Base-by-base conservation (phyloP, 2,329 filamentous ascomycete genomes). In the Lojkania enalia region DNA sequence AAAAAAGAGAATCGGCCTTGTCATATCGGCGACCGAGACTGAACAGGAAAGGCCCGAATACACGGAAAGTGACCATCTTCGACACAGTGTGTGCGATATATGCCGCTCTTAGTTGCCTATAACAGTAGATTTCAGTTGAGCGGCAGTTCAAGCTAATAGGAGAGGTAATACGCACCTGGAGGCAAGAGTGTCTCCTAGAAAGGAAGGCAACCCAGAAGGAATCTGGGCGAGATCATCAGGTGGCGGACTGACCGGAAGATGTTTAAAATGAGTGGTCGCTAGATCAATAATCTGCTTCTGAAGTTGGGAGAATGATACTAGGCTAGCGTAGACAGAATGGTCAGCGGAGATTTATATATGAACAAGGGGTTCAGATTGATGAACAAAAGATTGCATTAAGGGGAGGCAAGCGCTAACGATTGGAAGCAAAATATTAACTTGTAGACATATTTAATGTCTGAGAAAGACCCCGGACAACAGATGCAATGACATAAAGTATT, bases 31-130 rank as follows among this genome's bases (percentile, higher is more conserved):
- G 73, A 23, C 77, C 76, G 2, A 80, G 66, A 19, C 77, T 79
- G 65, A 82, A 82, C 18, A 82, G 55, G 67, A 81, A 82, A 1
- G 79, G 79, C 19, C 78, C 75, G 64, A 82, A 82, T 25, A 82
- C 77, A 27, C 77, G 73, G 54, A 76, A 76, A 5, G 76, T 80
- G 39, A 82, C 66, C n/a, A 78, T 74, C 44, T 76, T 78, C 12
- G 78, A 80, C 31, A 82, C 71, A n/a, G 77, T 72, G 54, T 80
- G 78, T 44, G 78, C 74, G 20, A 81, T 67, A 54, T 80, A 81
- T 16, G 78, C 77, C 33, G 75, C 69, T 19, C 78, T 76, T 13
- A 82, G 67, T 54, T 78, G 74, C 48, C 74, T 69, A 30, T 9
- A 38, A 29, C n/a, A n/a, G 4, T 4, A 20, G 23, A 27, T 33